A percentile compares a stretch with the other conserved stretches of the same genome.
Conservation (phyloP, 129 eudicot genomes). For the Chrysanthemum makinoi region DNA sequence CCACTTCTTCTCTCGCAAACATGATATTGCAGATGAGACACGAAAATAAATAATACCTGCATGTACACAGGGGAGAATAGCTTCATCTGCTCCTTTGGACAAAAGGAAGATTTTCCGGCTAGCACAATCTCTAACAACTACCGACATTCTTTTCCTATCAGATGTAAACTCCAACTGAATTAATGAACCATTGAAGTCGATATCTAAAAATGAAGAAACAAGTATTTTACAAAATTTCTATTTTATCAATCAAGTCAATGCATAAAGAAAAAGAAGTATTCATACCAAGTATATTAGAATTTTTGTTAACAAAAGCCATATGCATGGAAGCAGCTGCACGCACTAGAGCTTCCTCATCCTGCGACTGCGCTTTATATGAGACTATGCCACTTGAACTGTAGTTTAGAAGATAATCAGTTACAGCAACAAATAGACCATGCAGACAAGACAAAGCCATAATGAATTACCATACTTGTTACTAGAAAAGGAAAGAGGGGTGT, state of each 20-base stretch:
- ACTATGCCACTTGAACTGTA: conserved; percentile 68
- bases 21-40: neutral
- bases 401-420: conserved; percentile 7
- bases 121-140: conserved; percentile 67
- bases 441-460: neutral
- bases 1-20: too few species aligned
- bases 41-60: conserved; percentile 47
- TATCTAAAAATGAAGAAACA: conserved; percentile 48
- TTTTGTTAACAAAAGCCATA: conserved; percentile 67
- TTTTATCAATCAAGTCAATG: conserved; percentile 5
- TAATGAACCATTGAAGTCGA: conserved; percentile 58
- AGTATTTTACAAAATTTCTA: conserved; percentile 3
- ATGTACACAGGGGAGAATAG: conserved; percentile 70
- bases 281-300: conserved; percentile 66
- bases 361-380: conserved; percentile 89
- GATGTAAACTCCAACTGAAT: conserved; percentile 91
- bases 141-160: conserved; percentile 96
- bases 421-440: conserved; percentile 8
- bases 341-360: conserved; percentile 98
- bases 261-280: conserved; percentile 5
- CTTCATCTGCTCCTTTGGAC: conserved; percentile 96
- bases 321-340: conserved; percentile 89
- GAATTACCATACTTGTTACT: neutral
- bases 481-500: neutral
- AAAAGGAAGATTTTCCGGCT: conserved; percentile 66